Evolutionary conservation across 176 grass and related monocot genomes (phyloP), one percentile per base, ranked within the genome.

Genomic region (Musa troglodytarum): DNA sequence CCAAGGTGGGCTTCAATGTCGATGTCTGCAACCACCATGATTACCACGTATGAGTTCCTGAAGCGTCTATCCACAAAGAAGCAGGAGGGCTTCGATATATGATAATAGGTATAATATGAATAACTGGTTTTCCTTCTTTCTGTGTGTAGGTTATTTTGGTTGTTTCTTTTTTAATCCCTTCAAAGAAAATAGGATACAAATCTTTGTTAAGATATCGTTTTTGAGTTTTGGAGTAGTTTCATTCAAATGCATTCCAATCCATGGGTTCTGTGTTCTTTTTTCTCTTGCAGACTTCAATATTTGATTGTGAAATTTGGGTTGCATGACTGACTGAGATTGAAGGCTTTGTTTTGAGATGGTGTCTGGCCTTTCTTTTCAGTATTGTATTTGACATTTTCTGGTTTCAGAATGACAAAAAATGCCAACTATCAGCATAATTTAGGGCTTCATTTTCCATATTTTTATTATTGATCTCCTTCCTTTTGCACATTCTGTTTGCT

Each of bases 1-100:
- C 72, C 72, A 56, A 74, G 72, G 53, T 74, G 72, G 72, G 72
- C 72, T 74, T 74, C 72, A 1, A 74, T 74, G 53, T 74, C 72
- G 11, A 57, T 74, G 72, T 74, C 72, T 43, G 53, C 72, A 21
- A 74, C 72, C 1, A 74, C 53, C 24, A 74, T 74, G 72, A 74
- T 74, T 16, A 74, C 72, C 13, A 74, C 72, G 14, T 74, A 74
- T 29, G 72, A 74, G 72, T 74, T 74, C 53, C 11, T 74, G 72
- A 74, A 74, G 25, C 72, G 72, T 22, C 53, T 74, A 9, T 74
- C 72, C 17, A 22, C 72, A 20, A 74, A 74, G 72, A 74, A 54
- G 53, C 72, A 57, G 53, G 72, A 74, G 8, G 24, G 53, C 22
- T 58, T 19, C 28, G 21, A 52, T 26, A 17, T 23, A 56, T 56